phyloP scores from a whole-genome alignment of 2,329 filamentous ascomycete species.

The Periconia sp. region DNA sequence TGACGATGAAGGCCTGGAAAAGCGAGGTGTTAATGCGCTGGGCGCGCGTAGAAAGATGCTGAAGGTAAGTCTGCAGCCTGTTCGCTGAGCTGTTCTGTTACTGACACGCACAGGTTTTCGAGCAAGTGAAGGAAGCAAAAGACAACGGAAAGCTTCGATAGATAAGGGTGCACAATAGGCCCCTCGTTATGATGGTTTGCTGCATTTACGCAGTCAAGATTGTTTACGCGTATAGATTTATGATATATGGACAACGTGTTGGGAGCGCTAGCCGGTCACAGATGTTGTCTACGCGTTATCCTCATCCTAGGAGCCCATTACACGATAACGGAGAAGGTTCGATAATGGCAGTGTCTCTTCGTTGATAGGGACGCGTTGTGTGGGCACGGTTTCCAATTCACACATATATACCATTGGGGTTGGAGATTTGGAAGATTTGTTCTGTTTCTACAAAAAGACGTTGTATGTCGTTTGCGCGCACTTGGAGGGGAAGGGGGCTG shows the following conservation, averaged over 20 bases:
- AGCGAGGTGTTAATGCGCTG: conserved; percentile 89
- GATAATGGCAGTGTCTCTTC: conserved; percentile 5
- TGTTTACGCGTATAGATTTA: conserved; percentile 10
- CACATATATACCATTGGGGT: conserved; percentile 13
- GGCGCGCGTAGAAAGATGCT: conserved; percentile 96
- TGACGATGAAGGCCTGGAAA: conserved; percentile 90
- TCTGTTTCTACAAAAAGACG: background rate
- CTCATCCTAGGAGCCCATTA: conserved; percentile 1
- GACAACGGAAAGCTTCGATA: conserved; percentile 46
- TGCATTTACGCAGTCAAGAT: conserved; percentile 5
- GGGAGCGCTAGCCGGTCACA: conserved; percentile 7
- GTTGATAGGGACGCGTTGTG: conserved; percentile 13
- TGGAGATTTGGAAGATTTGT: background rate
- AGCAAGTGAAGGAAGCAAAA: conserved; percentile 76
- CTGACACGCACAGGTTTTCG: conserved; percentile 69
- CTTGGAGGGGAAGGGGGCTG: background rate
- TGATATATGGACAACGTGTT: conserved; percentile 4
- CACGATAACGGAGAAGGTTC: conserved; percentile 9
- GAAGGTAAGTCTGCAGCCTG: conserved; percentile 62
- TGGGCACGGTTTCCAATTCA: conserved; percentile 4
- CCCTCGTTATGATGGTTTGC: background rate
- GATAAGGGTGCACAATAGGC: conserved; percentile 8
- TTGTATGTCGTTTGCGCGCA: background rate
- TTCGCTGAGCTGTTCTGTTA: background rate
- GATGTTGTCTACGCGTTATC: background rate